Base-by-base conservation (phyloP, 208 protist species). In the Trypanosomatidae sp. region DNA sequence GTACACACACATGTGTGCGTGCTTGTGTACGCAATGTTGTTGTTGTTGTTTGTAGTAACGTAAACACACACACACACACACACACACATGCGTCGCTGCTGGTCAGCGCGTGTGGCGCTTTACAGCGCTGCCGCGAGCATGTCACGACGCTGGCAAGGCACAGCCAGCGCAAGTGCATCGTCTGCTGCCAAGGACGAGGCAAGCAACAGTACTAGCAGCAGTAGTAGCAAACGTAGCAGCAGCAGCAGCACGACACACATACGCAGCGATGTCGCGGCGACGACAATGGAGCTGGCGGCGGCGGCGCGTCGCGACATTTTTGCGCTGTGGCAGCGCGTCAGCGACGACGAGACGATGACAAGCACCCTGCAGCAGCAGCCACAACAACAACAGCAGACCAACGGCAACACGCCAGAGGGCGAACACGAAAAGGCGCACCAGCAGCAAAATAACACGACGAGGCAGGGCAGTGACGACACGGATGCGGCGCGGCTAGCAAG, bases 281-380 rank as follows among this genome's bases (percentile, higher is more conserved):
- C 41, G 28, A 58, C 67, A 20, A 90, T 92, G 77, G 77, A 92
- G 39, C 51, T 48, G 11, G 71, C 83, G 2, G 68, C 78, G 0
- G 67, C 58, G 11, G 78, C 78, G 16, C 61, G 83, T 21, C 43
- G 78, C 16, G 83, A 80, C 18, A 87, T 92, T 42, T 67, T 71
- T 53, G 66, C 66, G 1, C 56, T 93, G 23, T 93, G 84, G 80
- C 41, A 39, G 0, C 48, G 18, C 18, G 15, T 42, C 13, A 50
- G 38, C 16, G 53, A 45, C 11, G 30, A 32, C 20, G 50, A 40
- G 19, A n/a, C n/a, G n/a, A n/a, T n/a, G n/a, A n/a, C n/a, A n/a
- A n/a, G n/a, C n/a, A n/a, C n/a, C n/a, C n/a, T n/a, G n/a, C n/a
- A n/a, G n/a, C n/a, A n/a, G n/a, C n/a, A n/a, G n/a, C n/a, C 24